Conservation (phyloP, 1,284 basidiomycete species). For the Moniliella sp. region DNA sequence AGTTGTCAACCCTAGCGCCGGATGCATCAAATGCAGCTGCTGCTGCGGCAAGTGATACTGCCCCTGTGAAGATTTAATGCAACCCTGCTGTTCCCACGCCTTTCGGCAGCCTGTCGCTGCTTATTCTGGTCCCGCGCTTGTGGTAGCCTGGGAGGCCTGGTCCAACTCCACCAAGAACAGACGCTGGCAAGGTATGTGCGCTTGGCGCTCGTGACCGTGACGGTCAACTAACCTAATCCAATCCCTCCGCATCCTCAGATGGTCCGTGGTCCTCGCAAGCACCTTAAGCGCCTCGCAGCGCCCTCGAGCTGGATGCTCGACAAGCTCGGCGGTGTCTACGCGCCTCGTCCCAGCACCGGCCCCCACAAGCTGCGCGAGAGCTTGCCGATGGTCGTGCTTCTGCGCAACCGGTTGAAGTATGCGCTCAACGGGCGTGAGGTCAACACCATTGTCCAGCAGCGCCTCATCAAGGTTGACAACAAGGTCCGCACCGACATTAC, state of each 20-base stretch:
- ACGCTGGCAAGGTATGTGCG: no score
- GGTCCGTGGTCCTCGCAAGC: slow-evolving; percentile 83
- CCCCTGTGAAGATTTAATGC: no score
- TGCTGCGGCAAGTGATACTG: no score
- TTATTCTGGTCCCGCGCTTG: no score
- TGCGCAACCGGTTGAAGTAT: slow-evolving; percentile 97
- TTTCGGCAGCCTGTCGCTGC: no score
- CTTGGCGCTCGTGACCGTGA: no score
- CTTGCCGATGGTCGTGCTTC: slow-evolving; percentile 50
- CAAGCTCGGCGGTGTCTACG: slow-evolving; percentile 93
- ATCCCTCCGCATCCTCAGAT: slow-evolving; percentile 2
- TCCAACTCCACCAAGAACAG: no score
- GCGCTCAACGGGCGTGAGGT: slow-evolving; percentile 91
- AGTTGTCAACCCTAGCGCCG: no score
- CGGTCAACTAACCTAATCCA: no score
- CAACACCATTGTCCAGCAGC: slow-evolving; percentile 77
- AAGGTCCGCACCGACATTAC: slow-evolving; percentile 97
- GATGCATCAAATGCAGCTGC: no score
- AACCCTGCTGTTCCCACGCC: no score
- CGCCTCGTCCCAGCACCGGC: slow-evolving; percentile 85
- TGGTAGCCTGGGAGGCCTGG: no score
- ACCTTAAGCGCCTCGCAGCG: slow-evolving; percentile 89
- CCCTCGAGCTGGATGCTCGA: slow-evolving; percentile 99
- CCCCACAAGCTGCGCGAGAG: slow-evolving; percentile 97
- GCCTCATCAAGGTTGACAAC: slow-evolving; percentile 90